Evolutionary conservation across 345 rosid genomes (phyloP).

Genomic region (Hibiscus tridactylites): DNA sequence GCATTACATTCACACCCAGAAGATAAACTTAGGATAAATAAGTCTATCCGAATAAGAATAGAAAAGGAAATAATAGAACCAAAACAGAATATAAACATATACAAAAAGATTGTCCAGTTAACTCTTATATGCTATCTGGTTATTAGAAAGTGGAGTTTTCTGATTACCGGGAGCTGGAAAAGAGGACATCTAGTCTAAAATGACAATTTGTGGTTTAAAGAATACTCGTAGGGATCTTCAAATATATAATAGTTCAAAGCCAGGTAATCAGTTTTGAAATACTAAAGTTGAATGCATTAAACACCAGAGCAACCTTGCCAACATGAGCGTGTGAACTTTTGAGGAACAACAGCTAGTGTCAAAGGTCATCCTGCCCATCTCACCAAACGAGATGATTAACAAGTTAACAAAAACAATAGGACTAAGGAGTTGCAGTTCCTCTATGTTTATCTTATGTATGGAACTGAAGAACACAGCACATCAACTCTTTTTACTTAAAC

Average conservation of each 20-base stretch:
- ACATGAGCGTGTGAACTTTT: background rate
- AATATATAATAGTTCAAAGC: background rate
- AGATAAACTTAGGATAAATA: background rate
- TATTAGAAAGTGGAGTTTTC: background rate
- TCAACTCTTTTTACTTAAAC: background rate
- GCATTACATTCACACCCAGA: background rate
- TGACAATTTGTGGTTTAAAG: background rate
- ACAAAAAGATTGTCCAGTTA: background rate
- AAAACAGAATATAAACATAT: background rate
- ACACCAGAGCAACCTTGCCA: background rate
- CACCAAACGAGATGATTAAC: background rate
- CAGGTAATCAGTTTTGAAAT: background rate
- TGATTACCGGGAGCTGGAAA: background rate
- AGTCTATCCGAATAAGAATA: background rate
- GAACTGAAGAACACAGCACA: background rate
- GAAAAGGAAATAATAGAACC: background rate
- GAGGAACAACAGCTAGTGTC: background rate
- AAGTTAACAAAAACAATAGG: background rate
- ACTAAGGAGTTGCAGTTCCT: too few relatives aligned
- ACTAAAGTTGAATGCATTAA: background rate
- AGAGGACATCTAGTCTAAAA: background rate
- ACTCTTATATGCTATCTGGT: background rate
- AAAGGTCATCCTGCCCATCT: background rate
- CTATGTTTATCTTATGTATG: background rate
- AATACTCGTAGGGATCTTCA: background rate